phyloP scores from a whole-genome alignment of 306 rosid species.

The Inga leiocalycina region DNA sequence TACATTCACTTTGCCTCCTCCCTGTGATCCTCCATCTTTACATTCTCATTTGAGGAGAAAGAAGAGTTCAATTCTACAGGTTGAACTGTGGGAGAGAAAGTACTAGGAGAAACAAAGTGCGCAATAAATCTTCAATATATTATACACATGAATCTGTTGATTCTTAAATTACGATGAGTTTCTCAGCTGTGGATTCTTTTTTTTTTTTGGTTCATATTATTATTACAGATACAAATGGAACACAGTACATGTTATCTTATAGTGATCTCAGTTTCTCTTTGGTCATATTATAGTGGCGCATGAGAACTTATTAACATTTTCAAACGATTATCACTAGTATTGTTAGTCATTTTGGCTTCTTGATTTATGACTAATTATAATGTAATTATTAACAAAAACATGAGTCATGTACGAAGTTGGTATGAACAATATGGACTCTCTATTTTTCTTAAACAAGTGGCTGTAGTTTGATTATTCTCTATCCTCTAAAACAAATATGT shows the following conservation, averaged over 20 bases:
- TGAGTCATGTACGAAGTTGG: no score
- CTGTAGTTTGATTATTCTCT: no score
- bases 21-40: constrained; percentile 69
- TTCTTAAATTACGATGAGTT: not conserved
- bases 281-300: not conserved
- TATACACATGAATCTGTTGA: not conserved
- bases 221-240: not conserved
- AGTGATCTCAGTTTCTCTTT: not conserved
- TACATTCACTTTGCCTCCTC: constrained; percentile 76
- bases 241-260: not conserved
- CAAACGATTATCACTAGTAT: not conserved
- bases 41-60: constrained; percentile 43
- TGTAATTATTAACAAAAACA: no score
- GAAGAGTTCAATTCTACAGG: constrained; percentile 45
- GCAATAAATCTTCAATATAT: constrained; percentile 21
- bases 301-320: not conserved
- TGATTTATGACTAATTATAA: not conserved
- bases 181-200: not conserved
- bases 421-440: no score
- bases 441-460: no score
- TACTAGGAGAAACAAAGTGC: constrained; percentile 49
- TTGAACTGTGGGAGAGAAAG: constrained; percentile 56
- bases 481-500: no score
- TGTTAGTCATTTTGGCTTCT: not conserved
- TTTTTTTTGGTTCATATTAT: not conserved